Percentiles rank a stretch among this genome's conserved stretches.
These are phyloP conservation scores for Phialemoniopsis sp. DNA, from an alignment of 2,329 filamentous ascomycete genomes.

Conservation along the genomic window DNA sequence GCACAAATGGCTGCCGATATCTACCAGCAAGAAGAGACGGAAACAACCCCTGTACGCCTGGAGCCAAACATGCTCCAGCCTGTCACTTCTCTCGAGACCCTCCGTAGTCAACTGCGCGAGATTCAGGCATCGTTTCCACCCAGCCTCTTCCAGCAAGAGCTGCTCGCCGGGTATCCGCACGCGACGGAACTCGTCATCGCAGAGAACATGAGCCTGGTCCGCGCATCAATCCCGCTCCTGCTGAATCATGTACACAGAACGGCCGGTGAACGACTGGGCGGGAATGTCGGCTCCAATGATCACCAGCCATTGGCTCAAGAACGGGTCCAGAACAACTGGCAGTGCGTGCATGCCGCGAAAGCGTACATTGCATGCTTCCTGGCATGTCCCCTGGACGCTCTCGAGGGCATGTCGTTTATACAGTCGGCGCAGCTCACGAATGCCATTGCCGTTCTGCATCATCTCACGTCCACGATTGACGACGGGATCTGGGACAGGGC, in stretches of 20 bases:
- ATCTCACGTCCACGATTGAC: slow-evolving; percentile 26
- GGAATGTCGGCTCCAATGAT: no score
- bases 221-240: slow-evolving; percentile 15
- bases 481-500: slow-evolving; percentile 31
- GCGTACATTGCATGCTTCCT: slow-evolving; percentile 25
- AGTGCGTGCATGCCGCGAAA: slow-evolving; percentile 24
- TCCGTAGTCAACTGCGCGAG: slow-evolving; percentile 24
- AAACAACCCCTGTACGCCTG: slow-evolving; percentile 12
- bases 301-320: no score
- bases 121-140: slow-evolving; percentile 19
- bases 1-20: slow-evolving; percentile 21
- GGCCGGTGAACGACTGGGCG: slow-evolving; percentile 11
- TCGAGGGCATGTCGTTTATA: slow-evolving; percentile 24
- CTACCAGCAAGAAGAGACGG: slow-evolving; percentile 17
- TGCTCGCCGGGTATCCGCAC: slow-evolving; percentile 8
- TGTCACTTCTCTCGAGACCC: slow-evolving; percentile 22
- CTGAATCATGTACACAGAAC: slow-evolving; percentile 14
- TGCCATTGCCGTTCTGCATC: slow-evolving; percentile 26
- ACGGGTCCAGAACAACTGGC: slow-evolving; percentile 26
- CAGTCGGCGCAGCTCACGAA: slow-evolving; percentile 30
- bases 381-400: slow-evolving; percentile 14
- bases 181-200: slow-evolving; percentile 10
- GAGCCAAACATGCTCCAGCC: no score
- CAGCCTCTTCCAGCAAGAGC: slow-evolving; percentile 12
- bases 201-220: slow-evolving; percentile 18